phyloP scores from a whole-genome alignment of 441 rosid genomes.

The Macaranga tanarius region DNA sequence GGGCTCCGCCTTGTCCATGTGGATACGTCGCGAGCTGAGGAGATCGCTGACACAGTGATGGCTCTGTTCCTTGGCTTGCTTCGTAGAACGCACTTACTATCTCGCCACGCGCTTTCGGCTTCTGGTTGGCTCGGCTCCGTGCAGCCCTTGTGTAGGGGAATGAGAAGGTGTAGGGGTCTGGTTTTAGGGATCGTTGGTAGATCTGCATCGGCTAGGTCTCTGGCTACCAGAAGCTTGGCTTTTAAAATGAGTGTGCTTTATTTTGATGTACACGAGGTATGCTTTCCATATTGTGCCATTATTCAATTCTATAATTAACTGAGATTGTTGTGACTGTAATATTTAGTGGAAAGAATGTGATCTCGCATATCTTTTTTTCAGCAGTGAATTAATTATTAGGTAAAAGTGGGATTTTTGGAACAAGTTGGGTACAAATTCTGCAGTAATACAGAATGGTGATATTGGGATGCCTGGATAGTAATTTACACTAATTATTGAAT shows the following conservation, averaged over 20 bases:
- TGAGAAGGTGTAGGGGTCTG: constrained; percentile 93
- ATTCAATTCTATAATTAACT: not conserved
- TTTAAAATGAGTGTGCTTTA: constrained; percentile 95
- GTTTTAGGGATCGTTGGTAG: constrained; percentile 92
- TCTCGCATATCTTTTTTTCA: too few relatives aligned
- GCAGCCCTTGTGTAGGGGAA: constrained; percentile 90
- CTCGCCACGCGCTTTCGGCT: constrained; percentile 80
- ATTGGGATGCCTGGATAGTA: too few relatives aligned
- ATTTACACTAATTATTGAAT: too few relatives aligned
- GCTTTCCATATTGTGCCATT: not conserved
- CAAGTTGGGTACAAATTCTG: too few relatives aligned
- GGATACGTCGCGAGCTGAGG: constrained; percentile 87
- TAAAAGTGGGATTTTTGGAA: too few relatives aligned
- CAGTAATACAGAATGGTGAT: too few relatives aligned
- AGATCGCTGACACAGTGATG: constrained; percentile 96
- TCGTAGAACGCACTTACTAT: constrained; percentile 82
- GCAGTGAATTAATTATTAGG: not conserved
- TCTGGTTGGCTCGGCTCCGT: constrained; percentile 94
- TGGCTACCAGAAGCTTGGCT: constrained; percentile 90
- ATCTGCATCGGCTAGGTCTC: constrained; percentile 77
- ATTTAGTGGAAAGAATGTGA: not conserved
- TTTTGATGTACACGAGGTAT: constrained; percentile 79
- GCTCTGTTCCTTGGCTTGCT: constrained; percentile 95
- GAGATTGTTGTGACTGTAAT: not conserved
- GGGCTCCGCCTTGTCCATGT: constrained; percentile 91